phyloP scores from a whole-genome alignment of 495 filamentous ascomycete species.

The Letharia columbiana region DNA sequence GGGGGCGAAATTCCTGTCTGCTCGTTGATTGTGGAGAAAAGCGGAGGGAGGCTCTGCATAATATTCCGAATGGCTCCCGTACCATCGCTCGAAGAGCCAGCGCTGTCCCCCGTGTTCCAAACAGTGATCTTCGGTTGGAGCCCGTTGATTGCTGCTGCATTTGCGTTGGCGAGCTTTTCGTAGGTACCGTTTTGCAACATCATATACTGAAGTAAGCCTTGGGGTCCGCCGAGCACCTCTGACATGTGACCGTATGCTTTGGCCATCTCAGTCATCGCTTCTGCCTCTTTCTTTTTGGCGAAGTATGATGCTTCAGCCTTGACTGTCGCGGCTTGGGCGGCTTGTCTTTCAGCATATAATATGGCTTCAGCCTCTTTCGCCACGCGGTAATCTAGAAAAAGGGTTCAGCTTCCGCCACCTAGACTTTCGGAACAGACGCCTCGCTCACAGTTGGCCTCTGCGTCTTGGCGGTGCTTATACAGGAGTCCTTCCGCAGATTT shows the following conservation, averaged over 20 bases:
- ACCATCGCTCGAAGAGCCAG: constrained; percentile 33
- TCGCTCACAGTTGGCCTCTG: constrained; percentile 17
- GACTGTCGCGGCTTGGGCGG: constrained; percentile 38
- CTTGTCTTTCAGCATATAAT: constrained; percentile 28
- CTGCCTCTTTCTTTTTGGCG: constrained; percentile 59
- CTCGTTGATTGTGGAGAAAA: constrained; percentile 73
- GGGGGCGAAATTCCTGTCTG: constrained; percentile 73
- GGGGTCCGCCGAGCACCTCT: constrained; percentile 64
- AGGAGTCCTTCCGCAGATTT: constrained; percentile 49
- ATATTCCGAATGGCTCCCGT: constrained; percentile 47
- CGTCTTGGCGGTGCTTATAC: constrained; percentile 31
- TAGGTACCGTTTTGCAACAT: constrained; percentile 40
- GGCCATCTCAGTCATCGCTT: constrained; percentile 65
- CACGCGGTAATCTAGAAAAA: constrained; percentile 7
- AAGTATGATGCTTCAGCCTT: constrained; percentile 56
- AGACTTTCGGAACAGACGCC: neutral
- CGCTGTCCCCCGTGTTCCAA: constrained; percentile 63
- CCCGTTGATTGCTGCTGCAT: constrained; percentile 60
- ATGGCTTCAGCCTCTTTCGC: constrained; percentile 22
- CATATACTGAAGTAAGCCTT: constrained; percentile 64
- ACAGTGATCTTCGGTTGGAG: constrained; percentile 80
- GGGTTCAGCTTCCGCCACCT: neutral
- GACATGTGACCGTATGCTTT: constrained; percentile 63
- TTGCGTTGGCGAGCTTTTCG: constrained; percentile 35
- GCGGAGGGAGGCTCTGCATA: constrained; percentile 69